Percentiles rank a stretch among this genome's conserved stretches.
Evolutionary conservation across 495 filamentous ascomycete genomes (phyloP).

Genomic region (Aspergillus cavernicola): DNA sequence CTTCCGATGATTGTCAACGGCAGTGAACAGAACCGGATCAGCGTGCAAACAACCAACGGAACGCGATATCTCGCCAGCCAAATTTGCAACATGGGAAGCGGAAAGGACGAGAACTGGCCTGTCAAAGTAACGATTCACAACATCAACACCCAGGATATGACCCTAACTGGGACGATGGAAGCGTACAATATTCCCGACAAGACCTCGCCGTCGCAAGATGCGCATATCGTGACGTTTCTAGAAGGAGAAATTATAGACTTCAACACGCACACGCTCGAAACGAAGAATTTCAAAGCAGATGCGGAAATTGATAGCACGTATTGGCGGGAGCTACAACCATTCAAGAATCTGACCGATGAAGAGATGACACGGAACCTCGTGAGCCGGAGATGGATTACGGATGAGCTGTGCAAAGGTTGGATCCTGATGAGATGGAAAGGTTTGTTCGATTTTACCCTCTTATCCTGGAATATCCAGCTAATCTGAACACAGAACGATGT

Average conservation of each 20-base stretch:
- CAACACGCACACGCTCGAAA: conserved; percentile 62
- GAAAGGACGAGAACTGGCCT: conserved; percentile 61
- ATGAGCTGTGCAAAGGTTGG: conserved; percentile 54
- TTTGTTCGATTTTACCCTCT: conserved; percentile 24
- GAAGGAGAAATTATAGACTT: conserved; percentile 80
- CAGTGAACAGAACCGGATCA: conserved; percentile 31
- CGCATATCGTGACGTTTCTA: conserved; percentile 67
- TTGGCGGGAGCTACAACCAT: conserved; percentile 68
- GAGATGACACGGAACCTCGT: conserved; percentile 57
- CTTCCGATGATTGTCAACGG: conserved; percentile 43
- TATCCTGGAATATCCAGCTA: background rate
- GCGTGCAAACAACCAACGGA: conserved; percentile 29
- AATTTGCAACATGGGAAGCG: conserved; percentile 23
- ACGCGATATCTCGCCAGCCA: conserved; percentile 38
- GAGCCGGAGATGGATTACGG: conserved; percentile 52
- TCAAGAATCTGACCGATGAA: conserved; percentile 54
- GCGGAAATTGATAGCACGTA: conserved; percentile 62
- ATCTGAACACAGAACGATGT: conserved; percentile 53
- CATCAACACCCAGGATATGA: conserved; percentile 61
- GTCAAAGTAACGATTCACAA: conserved; percentile 70
- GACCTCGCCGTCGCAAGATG: conserved; percentile 48
- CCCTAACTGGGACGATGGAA: conserved; percentile 73
- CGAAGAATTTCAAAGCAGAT: conserved; percentile 61
- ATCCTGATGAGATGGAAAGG: conserved; percentile 80
- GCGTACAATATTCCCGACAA: conserved; percentile 70